These are phyloP conservation scores for Xerophyta viscosa DNA, from an alignment of 106 monocot genomes.

Conservation along the genomic window DNA sequence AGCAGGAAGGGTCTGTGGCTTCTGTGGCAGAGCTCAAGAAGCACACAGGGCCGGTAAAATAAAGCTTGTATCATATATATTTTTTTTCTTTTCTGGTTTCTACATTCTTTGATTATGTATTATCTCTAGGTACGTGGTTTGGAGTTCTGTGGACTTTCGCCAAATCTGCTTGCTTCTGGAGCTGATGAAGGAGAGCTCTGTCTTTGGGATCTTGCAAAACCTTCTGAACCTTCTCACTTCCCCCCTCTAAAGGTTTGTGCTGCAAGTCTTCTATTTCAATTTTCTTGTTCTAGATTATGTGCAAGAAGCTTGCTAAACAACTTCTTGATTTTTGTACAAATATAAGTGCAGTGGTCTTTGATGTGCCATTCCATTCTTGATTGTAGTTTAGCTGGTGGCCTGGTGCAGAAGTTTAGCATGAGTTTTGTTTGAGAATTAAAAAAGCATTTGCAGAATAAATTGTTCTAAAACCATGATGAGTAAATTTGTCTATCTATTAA, in stretches of 20 bases:
- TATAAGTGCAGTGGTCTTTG: no score
- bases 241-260: conserved; percentile 69
- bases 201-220: conserved; percentile 86
- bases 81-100: not conserved
- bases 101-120: not conserved
- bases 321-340: no score
- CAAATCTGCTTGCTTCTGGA: conserved; percentile 89
- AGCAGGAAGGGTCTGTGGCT: conserved; percentile 44
- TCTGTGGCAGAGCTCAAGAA: conserved; percentile 71
- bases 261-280: no score
- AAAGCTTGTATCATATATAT: not conserved
- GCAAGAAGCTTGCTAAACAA: no score
- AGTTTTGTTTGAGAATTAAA: no score
- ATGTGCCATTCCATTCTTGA: no score
- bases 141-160: conserved; percentile 60
- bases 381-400: no score
- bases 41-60: conserved; percentile 65
- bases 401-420: no score
- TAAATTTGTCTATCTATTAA: no score
- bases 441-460: no score
- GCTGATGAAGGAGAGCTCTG: conserved; percentile 94
- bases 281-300: no score
- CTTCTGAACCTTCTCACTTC: conserved; percentile 54
- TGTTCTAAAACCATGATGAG: no score
- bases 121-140: conserved; percentile 74